Percentiles rank a stretch among this genome's conserved stretches.
These are phyloP conservation scores for Mucor racemosus DNA, from an alignment of 371 early-diverging fungal genomes.

Conservation along the genomic window DNA sequence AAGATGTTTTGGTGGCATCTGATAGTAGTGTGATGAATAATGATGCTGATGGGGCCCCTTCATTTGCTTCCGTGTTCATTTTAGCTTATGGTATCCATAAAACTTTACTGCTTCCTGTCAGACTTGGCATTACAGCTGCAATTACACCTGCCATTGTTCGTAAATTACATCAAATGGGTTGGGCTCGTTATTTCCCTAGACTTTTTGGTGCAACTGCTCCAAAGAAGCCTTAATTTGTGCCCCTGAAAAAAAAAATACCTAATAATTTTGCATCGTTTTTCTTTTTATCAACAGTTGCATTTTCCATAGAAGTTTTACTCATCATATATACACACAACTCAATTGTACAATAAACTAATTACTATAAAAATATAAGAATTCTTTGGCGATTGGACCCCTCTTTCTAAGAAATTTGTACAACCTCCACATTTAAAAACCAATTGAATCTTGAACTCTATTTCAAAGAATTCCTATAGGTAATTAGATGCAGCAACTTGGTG, in stretches of 20 bases:
- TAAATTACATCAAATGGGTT: conserved; percentile 45
- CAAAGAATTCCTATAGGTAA: no score
- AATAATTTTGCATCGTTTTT: neutral
- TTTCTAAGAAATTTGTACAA: neutral
- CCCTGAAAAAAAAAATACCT: neutral
- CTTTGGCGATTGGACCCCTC: neutral
- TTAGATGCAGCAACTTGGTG: no score
- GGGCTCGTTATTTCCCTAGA: conserved; percentile 44
- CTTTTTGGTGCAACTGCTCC: conserved; percentile 28
- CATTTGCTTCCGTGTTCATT: conserved; percentile 48
- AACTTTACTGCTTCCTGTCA: conserved; percentile 50
- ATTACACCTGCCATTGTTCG: conserved; percentile 52
- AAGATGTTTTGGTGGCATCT: conserved; percentile 1
- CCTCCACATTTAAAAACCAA: neutral
- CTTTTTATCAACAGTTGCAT: neutral
- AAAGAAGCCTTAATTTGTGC: conserved; percentile 10
- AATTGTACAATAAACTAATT: neutral
- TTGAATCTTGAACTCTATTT: no score
- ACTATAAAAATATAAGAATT: neutral
- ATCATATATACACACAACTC: neutral
- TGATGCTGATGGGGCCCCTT: conserved; percentile 31
- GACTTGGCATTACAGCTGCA: conserved; percentile 50
- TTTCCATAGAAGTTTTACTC: neutral
- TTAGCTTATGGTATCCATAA: conserved; percentile 58
- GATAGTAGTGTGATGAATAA: neutral